These are phyloP conservation scores for Ceratocystis papillata DNA, from an alignment of 2,329 filamentous ascomycete species.

Conservation along the genomic window DNA sequence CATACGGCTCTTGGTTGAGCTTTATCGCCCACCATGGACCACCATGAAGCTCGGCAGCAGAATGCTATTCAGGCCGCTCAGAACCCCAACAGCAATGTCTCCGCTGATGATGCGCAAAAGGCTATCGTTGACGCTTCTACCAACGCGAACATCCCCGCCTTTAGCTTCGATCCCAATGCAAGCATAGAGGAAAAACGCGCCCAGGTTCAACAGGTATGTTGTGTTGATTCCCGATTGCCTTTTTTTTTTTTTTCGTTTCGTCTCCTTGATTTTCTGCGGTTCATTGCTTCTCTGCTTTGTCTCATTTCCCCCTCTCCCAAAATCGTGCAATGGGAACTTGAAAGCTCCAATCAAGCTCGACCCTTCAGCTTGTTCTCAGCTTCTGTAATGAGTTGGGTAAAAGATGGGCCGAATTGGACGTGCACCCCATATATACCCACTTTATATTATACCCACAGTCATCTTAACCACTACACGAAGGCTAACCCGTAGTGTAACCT, in stretches of 20 bases:
- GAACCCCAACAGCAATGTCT: conserved; percentile 56
- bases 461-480: not conserved
- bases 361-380: conserved; percentile 23
- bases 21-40: conserved; percentile 28
- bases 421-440: not conserved
- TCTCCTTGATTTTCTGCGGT: conserved; percentile 21
- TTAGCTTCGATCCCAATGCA: conserved; percentile 79
- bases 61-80: conserved; percentile 66
- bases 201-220: conserved; percentile 62
- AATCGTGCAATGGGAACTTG: not conserved
- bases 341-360: conserved; percentile 7
- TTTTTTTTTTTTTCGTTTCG: not conserved
- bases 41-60: conserved; percentile 65
- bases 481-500: not conserved
- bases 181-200: conserved; percentile 72
- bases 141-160: conserved; percentile 68
- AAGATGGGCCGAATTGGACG: not conserved
- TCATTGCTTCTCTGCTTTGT: conserved; percentile 11
- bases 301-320: not conserved
- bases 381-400: conserved; percentile 12
- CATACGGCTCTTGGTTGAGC: conserved; percentile 22
- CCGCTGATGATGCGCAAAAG: conserved; percentile 59
- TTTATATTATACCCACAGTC: not conserved
- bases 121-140: conserved; percentile 66
- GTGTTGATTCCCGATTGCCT: not conserved